Evolutionary conservation across 208 protist species (phyloP), one percentile per base, ranked within the genome.

Genomic region (Trypanosoma scelopori): DNA sequence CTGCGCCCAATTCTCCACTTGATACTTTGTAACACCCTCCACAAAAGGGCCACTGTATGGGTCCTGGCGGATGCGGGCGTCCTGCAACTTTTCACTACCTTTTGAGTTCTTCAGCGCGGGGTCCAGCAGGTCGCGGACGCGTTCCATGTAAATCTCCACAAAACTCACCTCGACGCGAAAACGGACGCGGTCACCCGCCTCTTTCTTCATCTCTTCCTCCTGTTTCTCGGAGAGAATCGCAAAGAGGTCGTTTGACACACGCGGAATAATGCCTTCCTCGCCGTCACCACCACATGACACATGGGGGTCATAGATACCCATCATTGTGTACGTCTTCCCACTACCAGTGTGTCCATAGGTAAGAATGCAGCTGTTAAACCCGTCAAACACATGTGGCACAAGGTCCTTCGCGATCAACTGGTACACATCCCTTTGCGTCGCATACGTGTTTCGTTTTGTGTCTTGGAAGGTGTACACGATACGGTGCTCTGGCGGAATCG

Each of bases 101-200:
- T 76, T 79, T 30, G 82, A 76, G 81, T 93, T 62, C 41, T 78
- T 79, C 46, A 93, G 77, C 13, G 86, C 77, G 9, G 87, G 87
- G 69, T 98, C 91, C 1, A 99, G 85, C 30, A 99, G 67, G 71
- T 99, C 98, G 1, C 93, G 81, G 48, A 99, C 94, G 39, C 89
- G 82, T 70, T 99, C 98, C 87, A 98, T 97, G 82, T 99, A 99
- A 23, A 99, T 98, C 71, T 99, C 97, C 12, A 99, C 82, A 70
- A 98, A 98, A 58, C 84, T 97, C 30, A 98, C 94, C 68, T 97
- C 92, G n/a, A 99, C 85, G 43, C 85, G 86, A 59, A 85, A 93
- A 27, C 62, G 68, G 7, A 78, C 62, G 65, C 64, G 59, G 12
- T 80, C 70, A 16, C 48, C 50, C 43, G 59, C 52, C 18, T 69